Base-by-base conservation (phyloP, 2,329 filamentous ascomycete species). In the Fusarium abutilonis region DNA sequence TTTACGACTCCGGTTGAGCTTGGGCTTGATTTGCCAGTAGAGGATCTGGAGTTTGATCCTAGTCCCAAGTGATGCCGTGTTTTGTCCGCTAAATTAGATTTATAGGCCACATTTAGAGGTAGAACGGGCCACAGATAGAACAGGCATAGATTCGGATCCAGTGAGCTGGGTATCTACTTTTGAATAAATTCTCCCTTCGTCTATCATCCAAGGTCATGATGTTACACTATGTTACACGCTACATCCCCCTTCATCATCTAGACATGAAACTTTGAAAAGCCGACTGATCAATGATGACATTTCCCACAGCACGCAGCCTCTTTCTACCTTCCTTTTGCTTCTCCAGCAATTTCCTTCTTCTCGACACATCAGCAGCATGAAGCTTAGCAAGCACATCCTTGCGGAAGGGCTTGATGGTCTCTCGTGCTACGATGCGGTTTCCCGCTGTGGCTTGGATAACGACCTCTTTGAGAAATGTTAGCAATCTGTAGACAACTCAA, bases 301-400 rank as follows among this genome's bases (percentile, higher is more conserved):
- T 97, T 0, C 95, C 91, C 6, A 93, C 89, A 1, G 89, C 85
- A 56, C 92, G 86, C 56, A 99, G 78, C 76, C 89, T 90, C 85
- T 97, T 97, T 52, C 93, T 84, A 0, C 95, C 95, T 66, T 93
- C 93, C 79, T 99, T 99, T 77, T 99, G 95, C 82, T 94, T 97
- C 79, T 98, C 94, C 10, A 99, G 78, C 65, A 99, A 77, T 77
- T 99, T 99, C 71, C 88, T 85, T 34, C 93, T 85, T 56, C 95
- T 82, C 4, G 87, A 87, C 14, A 96, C 86, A 78, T 99, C 95
- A 60, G 90, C 91, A 1, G 95, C 95, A 73, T 99, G 96, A 52
- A 99, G 80, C 77, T 98, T 98, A 8, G 90, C 89, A 53, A 97
- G 78, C 3, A 99, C 95, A 70, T 99, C 95, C 76, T 99, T 99